A percentile compares a stretch with the other conserved stretches of the same genome.
Evolutionary conservation across 108 stramenopile genomes (phyloP).

Genomic region (Schizochytrium sp.): DNA sequence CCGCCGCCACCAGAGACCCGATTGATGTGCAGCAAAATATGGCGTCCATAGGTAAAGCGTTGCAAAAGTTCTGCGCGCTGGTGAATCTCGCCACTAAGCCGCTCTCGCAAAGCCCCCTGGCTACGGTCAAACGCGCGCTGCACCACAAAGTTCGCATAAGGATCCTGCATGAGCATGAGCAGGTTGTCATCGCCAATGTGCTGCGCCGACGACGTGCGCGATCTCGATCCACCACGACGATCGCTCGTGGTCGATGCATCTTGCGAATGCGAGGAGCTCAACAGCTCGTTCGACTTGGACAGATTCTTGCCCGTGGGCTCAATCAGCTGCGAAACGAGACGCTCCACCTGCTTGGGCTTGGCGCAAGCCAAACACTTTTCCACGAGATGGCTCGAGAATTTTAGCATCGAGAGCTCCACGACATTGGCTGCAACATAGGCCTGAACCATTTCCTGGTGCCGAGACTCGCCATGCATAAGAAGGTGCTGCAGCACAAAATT

Average conservation of each 20-base stretch:
- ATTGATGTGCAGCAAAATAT: background rate
- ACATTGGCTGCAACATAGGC: background rate
- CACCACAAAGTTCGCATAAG: slow-evolving; percentile 5
- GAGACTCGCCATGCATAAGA: background rate
- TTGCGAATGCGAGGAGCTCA: background rate
- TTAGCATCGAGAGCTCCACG: background rate
- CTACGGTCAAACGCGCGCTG: slow-evolving; percentile 1
- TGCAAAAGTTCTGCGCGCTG: background rate
- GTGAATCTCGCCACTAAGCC: background rate
- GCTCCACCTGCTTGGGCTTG: background rate
- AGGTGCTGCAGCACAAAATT: slow-evolving; percentile 12
- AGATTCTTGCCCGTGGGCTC: background rate
- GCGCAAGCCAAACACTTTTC: slow-evolving; percentile 8
- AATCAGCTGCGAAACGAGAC: background rate
- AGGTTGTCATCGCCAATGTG: background rate
- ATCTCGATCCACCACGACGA: background rate
- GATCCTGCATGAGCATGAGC: background rate
- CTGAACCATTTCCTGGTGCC: background rate
- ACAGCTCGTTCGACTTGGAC: background rate
- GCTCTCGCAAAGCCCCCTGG: background rate
- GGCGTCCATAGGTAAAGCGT: background rate
- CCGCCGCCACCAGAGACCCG: background rate
- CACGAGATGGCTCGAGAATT: background rate
- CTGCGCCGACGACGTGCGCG: background rate
- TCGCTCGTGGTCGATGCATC: background rate